Percentiles rank a stretch among this genome's conserved stretches.
Conservation (phyloP, 306 rosid species). For the Acacia confusa region DNA sequence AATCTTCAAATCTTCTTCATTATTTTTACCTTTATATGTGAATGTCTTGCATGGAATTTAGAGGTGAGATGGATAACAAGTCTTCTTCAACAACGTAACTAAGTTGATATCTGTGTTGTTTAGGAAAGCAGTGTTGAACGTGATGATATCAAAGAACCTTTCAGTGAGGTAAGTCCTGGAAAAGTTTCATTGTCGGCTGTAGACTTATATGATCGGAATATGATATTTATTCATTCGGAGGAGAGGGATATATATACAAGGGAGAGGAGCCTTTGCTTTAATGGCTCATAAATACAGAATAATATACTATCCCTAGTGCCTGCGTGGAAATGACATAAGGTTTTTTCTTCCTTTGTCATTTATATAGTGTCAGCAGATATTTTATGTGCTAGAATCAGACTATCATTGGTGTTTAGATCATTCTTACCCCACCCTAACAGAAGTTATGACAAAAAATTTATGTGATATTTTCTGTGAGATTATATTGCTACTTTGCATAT, state of each 20-base stretch:
- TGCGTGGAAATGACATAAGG: background rate
- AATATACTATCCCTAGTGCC: too few species aligned
- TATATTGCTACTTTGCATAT: slow-evolving; percentile 15
- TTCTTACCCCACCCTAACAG: slow-evolving; percentile 7
- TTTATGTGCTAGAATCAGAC: background rate
- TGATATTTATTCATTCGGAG: background rate
- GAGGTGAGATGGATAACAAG: slow-evolving; percentile 1
- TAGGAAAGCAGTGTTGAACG: slow-evolving; percentile 96
- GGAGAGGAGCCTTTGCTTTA: too few species aligned
- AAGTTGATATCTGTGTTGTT: slow-evolving; percentile 23
- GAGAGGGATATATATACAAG: background rate
- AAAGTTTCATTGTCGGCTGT: slow-evolving; percentile 4
- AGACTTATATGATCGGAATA: background rate
- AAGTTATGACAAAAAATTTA: background rate
- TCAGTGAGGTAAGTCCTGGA: slow-evolving; percentile 70
- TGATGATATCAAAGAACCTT: slow-evolving; percentile 93
- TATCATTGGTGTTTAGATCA: background rate
- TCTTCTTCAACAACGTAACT: slow-evolving; percentile 29
- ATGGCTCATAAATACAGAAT: too few species aligned
- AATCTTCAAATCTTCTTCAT: slow-evolving; percentile 25
- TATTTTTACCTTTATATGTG: slow-evolving; percentile 16
- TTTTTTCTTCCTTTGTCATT: background rate
- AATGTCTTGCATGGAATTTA: slow-evolving; percentile 9
- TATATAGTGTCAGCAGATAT: background rate
- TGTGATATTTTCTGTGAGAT: background rate